Percentiles rank a stretch among this genome's conserved stretches.
Conservation (phyloP, 371 early-diverging fungal species). For the Circinella umbellata region DNA sequence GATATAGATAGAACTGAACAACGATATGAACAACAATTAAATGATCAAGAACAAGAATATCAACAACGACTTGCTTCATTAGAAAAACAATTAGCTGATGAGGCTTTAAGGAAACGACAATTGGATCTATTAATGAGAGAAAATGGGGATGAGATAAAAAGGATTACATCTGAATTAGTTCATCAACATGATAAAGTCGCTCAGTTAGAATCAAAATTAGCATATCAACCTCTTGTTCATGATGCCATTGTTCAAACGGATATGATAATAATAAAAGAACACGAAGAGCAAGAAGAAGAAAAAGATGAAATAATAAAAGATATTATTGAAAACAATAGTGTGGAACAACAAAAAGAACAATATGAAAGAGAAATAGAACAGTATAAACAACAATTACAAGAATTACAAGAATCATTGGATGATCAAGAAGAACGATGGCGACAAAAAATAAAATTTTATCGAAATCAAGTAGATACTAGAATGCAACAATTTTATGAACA, state of each 20-base stretch:
- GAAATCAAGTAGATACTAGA: background rate
- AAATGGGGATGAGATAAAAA: constrained; percentile 1
- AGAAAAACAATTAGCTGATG: constrained; percentile 1
- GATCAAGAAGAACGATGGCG: background rate
- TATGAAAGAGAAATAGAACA: too few relatives aligned
- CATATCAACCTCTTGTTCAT: background rate
- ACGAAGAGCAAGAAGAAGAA: too few relatives aligned
- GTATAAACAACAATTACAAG: too few relatives aligned
- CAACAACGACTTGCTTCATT: background rate
- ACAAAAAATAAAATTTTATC: background rate
- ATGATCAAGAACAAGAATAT: background rate
- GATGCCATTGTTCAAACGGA: constrained; percentile 1
- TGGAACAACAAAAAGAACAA: too few relatives aligned
- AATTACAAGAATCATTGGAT: background rate
- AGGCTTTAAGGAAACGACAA: background rate
- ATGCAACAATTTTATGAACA: constrained; percentile 7
- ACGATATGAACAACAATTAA: background rate
- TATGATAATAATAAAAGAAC: too few relatives aligned
- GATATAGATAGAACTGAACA: background rate
- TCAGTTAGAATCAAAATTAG: background rate
- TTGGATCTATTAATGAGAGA: constrained; percentile 4
- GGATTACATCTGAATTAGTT: background rate
- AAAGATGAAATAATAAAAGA: background rate
- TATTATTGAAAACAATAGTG: too few relatives aligned
- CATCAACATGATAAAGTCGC: background rate